Evolutionary conservation across 495 filamentous ascomycete genomes (phyloP).

Genomic region (Durotheca rogersii): DNA sequence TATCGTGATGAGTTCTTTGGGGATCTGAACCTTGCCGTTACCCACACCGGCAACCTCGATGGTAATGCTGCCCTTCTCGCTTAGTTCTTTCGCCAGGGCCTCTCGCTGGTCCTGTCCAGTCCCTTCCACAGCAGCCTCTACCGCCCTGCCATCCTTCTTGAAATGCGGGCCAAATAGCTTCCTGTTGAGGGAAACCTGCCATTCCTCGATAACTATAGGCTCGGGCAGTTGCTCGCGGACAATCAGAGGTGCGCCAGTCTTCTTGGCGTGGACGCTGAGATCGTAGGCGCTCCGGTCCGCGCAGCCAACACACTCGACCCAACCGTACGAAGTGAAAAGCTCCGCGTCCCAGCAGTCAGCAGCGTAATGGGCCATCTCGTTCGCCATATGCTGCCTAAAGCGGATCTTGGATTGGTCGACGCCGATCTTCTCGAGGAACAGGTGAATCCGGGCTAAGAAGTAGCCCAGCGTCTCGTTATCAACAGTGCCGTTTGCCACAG

Average conservation of each 20-base stretch:
- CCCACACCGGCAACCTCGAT: constrained; percentile 56
- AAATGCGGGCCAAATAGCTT: constrained; percentile 67
- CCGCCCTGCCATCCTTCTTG: constrained; percentile 61
- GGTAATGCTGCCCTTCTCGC: constrained; percentile 54
- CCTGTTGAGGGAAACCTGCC: constrained; percentile 61
- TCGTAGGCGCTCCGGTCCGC: constrained; percentile 70
- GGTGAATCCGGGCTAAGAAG: constrained; percentile 65
- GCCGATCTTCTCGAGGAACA: constrained; percentile 63
- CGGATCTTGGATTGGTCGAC: constrained; percentile 62
- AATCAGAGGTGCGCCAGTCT: constrained; percentile 58
- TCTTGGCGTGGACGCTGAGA: constrained; percentile 62
- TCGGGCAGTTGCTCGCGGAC: constrained; percentile 60
- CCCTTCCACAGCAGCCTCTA: constrained; percentile 58
- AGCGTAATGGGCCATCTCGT: constrained; percentile 75
- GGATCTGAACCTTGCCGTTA: constrained; percentile 58
- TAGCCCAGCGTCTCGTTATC: constrained; percentile 74
- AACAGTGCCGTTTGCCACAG: constrained; percentile 58
- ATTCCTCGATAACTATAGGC: constrained; percentile 60
- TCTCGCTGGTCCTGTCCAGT: constrained; percentile 58
- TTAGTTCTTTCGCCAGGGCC: constrained; percentile 51
- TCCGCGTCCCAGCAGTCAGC: constrained; percentile 72
- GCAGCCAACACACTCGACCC: constrained; percentile 72
- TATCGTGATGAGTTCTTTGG: constrained; percentile 57
- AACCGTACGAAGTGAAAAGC: constrained; percentile 63
- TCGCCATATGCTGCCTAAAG: constrained; percentile 70